phyloP scores from a whole-genome alignment of 2,329 filamentous ascomycete species.

The Trichoderma koningii region DNA sequence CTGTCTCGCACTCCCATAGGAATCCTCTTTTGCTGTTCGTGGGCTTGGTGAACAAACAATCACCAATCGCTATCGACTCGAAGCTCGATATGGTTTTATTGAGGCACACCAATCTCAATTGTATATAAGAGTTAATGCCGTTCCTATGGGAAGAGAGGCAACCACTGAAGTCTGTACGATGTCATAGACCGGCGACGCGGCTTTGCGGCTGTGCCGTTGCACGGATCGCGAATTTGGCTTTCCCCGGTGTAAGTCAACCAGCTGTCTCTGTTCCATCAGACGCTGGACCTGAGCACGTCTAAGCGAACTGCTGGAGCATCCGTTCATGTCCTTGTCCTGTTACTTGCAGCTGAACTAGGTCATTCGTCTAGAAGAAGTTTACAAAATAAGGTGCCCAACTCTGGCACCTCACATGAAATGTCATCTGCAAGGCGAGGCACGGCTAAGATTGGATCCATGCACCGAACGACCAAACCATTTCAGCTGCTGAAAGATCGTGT shows the following conservation, averaged over 20 bases:
- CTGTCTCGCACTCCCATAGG: neutral
- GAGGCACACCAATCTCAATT: neutral
- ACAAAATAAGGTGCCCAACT: too few species aligned
- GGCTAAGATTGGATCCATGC: too few species aligned
- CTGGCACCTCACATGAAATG: too few species aligned
- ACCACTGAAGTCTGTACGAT: neutral
- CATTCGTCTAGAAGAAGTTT: too few species aligned
- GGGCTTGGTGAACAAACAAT: too few species aligned
- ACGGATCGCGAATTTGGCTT: neutral
- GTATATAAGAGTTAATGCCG: neutral
- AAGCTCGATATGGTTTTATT: neutral
- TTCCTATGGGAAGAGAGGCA: neutral
- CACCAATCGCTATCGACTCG: neutral
- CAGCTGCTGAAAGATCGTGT: too few species aligned
- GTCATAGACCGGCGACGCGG: neutral
- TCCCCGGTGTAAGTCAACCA: neutral
- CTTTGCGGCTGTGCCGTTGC: slow-evolving; percentile 2
- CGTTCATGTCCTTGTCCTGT: neutral
- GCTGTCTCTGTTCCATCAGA: neutral
- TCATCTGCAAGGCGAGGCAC: too few species aligned
- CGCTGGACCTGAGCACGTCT: neutral
- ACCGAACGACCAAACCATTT: too few species aligned
- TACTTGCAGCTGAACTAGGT: too few species aligned
- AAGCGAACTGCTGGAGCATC: neutral
- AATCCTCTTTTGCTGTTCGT: too few species aligned